Percentiles rank a stretch among this genome's conserved stretches.
Conservation (phyloP, 176 grass and related monocot genomes). For the Aegilops speltoides region DNA sequence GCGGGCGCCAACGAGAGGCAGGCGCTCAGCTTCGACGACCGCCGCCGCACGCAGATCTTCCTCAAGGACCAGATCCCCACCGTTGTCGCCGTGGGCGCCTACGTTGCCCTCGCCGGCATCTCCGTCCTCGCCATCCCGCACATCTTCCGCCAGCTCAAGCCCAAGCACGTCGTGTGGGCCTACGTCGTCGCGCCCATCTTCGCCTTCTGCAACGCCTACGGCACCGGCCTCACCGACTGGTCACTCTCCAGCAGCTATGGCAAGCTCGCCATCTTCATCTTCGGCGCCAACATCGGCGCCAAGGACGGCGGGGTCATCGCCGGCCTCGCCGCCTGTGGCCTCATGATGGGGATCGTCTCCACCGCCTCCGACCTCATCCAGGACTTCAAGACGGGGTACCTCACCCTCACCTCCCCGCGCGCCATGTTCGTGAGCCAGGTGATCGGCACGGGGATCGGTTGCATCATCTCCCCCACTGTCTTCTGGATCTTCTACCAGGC, state of each 20-base stretch:
- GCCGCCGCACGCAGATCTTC: constrained; percentile 42
- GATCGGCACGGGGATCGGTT: constrained; percentile 44
- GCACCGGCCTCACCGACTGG: constrained; percentile 87
- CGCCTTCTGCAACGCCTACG: constrained; percentile 98
- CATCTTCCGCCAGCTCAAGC: constrained; percentile 62
- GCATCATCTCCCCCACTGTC: constrained; percentile 52
- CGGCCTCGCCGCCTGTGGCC: constrained; percentile 48
- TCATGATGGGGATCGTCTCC: constrained; percentile 74
- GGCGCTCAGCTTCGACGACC: constrained; percentile 46
- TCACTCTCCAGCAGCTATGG: constrained; percentile 74
- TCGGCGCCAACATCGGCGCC: constrained; percentile 59
- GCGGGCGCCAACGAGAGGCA: constrained; percentile 19
- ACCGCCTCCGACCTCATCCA: constrained; percentile 69
- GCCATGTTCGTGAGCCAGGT: constrained; percentile 71
- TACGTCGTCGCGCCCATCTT: constrained; percentile 52
- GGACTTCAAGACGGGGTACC: constrained; percentile 72
- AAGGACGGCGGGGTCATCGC: constrained; percentile 46
- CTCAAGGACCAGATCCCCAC: constrained; percentile 70
- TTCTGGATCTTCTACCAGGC: constrained; percentile 81
- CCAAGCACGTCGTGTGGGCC: constrained; percentile 51
- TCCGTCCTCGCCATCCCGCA: constrained; percentile 48
- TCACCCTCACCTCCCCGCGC: constrained; percentile 49
- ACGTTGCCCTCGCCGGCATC: constrained; percentile 40
- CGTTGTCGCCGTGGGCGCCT: constrained; percentile 15
- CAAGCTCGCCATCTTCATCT: constrained; percentile 90